Evolutionary conservation across 108 stramenopile genomes (phyloP), one percentile per base, ranked within the genome.

Genomic region (Nitzschia sp.): DNA sequence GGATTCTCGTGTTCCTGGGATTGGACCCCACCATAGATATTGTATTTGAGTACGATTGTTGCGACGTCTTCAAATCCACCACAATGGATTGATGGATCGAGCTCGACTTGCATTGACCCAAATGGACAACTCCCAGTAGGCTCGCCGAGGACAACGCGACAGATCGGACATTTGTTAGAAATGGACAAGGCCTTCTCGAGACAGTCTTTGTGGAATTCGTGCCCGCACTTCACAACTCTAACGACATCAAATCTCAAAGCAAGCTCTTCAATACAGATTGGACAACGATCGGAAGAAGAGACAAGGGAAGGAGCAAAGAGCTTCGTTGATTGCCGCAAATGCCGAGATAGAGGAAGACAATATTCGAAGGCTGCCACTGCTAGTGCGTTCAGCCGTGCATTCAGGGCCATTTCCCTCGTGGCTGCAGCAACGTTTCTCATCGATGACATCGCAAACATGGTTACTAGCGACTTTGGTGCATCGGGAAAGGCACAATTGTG

Each of bases 51-150:
- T 19, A 48, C 36, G 28, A 60, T 64, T n/a, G 75, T 64, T 8
- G 11, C 53, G 27, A 29, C 33, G 9, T 1, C 22, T 27, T 19
- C 45, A 35, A 58, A 46, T 0, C 45, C 47, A 5, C 75, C 56
- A 34, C 30, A n/a, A 54, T 21, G 28, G 33, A 17, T 63, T 5
- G 31, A 25, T 0, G 36, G 41, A 46, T 26, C 69, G 1, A 17
- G n/a, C 26, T 69, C 19, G 50, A 73, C 27, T 15, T 1, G 48
- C 82, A 83, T 83, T 19, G 62, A 57, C 19, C 79, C 83, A 28
- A 68, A 60, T 5, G 83, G 83, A 53, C 68, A 68, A n/a, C 46
- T 65, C 2, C 83, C 83, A 32, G 45, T 33, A 0, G 75, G 77
- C 46, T 46, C 67, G 13, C 52, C 75, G 38, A 66, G 31, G 30